Base-by-base conservation (phyloP, 2,329 filamentous ascomycete genomes). In the Cladosporium sp. region DNA sequence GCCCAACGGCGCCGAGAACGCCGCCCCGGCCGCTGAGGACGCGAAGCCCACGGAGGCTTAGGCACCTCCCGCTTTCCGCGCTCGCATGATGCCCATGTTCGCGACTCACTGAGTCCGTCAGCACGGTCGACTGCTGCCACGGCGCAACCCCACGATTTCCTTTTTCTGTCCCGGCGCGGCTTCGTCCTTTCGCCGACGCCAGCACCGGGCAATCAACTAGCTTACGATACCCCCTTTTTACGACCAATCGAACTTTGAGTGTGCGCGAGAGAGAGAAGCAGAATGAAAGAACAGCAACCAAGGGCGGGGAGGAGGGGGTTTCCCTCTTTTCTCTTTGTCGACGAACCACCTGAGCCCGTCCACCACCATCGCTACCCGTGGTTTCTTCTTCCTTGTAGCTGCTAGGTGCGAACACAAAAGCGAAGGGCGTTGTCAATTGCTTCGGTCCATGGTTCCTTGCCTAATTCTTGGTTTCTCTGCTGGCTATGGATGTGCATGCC, bases 1-100 rank as follows among this genome's bases (percentile, higher is more conserved):
- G 48, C 46, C 63, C 52, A 68, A 68, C 57, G 67, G 67, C 55
- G 55, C 59, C 28, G 64, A 67, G 55, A 67, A 68, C 61, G 55
- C 60, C 49, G 65, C 66, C 53, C 65, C 66, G 46, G 52, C 56
- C 52, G 63, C 57, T 38, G 65, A 66, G 58, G 66, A 65, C 59
- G 61, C 58, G 52, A 63, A 61, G 59, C 60, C 63, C 43, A 51
- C 57, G 10, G 58, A 64, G 61, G 63, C 63, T 52, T 64, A 64
- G 60, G 63, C 56, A 55, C 56, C 58, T 52, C 43, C 38, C 31
- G 40, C 40, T 11, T 43, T 50, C 37, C 48, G 48, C 48, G 48
- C 38, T 33, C 48, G 40, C 19, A 43, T 37, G 40, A 38, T 35
- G 48, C 32, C 46, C 37, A 42, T 37, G 40, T 43, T 43, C 32